Percentiles rank a stretch among this genome's conserved stretches.
Evolutionary conservation across 441 rosid species (phyloP).

Genomic region (Populus hybrid): DNA sequence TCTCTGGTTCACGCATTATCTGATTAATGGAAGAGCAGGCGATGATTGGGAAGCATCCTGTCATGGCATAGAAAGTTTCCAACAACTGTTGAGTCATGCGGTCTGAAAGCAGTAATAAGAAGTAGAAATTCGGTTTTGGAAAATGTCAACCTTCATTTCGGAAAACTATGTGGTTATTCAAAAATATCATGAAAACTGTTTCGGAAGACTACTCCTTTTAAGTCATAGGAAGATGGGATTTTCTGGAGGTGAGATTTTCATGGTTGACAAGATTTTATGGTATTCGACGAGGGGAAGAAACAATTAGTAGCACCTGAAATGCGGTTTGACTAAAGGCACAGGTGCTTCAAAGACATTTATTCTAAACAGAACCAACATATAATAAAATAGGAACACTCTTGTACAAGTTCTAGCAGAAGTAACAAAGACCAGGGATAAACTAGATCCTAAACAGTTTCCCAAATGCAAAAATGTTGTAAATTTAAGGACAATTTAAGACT

Average conservation of each 20-base stretch:
- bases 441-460: not conserved
- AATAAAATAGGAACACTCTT: not conserved
- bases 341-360: not conserved
- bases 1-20: too few relatives aligned
- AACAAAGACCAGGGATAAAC: not conserved
- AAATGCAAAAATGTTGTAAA: not conserved
- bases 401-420: not conserved
- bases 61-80: too few relatives aligned
- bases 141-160: too few relatives aligned
- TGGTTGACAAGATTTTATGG: not conserved
- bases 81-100: too few relatives aligned
- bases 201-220: not conserved
- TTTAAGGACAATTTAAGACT: constrained; percentile 10
- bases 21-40: too few relatives aligned
- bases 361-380: not conserved
- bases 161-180: too few relatives aligned
- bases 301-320: not conserved
- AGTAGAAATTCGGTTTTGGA: too few relatives aligned
- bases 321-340: not conserved
- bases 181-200: not conserved
- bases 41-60: too few relatives aligned
- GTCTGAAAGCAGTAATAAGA: too few relatives aligned
- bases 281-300: not conserved
- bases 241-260: not conserved
- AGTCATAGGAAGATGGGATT: not conserved